Percentiles rank a stretch among this genome's conserved stretches.
phyloP scores from a whole-genome alignment of 805 yeast species.

The Cyberlindnera maritima region DNA sequence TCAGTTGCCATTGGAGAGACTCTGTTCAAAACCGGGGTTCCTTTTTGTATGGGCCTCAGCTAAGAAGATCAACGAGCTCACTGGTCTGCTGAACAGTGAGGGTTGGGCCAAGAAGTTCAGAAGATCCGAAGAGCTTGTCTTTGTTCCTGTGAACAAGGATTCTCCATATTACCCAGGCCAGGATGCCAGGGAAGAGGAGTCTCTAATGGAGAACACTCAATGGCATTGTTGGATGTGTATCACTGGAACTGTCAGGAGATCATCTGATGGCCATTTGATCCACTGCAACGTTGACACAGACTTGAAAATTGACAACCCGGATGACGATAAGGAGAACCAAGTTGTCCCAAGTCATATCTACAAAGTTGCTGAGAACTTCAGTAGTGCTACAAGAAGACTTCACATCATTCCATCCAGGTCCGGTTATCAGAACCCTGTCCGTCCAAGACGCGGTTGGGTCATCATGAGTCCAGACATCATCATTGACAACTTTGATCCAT shows the following conservation, averaged over 20 bases:
- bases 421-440: slow-evolving; percentile 61
- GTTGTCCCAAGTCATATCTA: slow-evolving; percentile 76
- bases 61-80: slow-evolving; percentile 62
- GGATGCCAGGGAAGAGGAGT: slow-evolving; percentile 40
- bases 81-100: slow-evolving; percentile 50
- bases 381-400: slow-evolving; percentile 74
- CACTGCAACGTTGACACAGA: slow-evolving; percentile 94
- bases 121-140: slow-evolving; percentile 85
- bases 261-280: slow-evolving; percentile 78
- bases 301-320: slow-evolving; percentile 60
- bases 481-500: slow-evolving; percentile 62
- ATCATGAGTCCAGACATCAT: slow-evolving; percentile 81
- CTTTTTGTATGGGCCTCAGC: slow-evolving; percentile 86
- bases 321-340: slow-evolving; percentile 32
- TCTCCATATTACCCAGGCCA: slow-evolving; percentile 67
- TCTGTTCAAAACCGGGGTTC: slow-evolving; percentile 84
- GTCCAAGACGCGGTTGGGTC: slow-evolving; percentile 86
- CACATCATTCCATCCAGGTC: slow-evolving; percentile 80
- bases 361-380: slow-evolving; percentile 83
- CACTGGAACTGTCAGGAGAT: slow-evolving; percentile 88
- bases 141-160: slow-evolving; percentile 63
- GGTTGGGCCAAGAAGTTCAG: slow-evolving; percentile 69
- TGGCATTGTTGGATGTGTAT: slow-evolving; percentile 99
- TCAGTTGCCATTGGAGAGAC: slow-evolving; percentile 64
- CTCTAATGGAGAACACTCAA: slow-evolving; percentile 65